Conservation (phyloP, 179 eudicot species). For the Dionaea muscipula region DNA sequence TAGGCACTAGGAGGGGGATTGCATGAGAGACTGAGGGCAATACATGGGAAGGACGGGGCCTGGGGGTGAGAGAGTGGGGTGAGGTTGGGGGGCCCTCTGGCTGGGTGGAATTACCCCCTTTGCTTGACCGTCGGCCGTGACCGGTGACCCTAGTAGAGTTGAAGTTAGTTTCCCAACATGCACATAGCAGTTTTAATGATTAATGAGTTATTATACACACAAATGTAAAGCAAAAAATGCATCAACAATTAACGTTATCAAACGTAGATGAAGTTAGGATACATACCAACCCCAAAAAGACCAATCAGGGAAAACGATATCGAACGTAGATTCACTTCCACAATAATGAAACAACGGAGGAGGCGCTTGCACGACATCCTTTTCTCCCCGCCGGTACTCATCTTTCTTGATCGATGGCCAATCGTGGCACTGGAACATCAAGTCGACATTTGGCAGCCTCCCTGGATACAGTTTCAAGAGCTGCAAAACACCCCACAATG, state of each 20-base stretch:
- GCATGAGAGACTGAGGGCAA: too few species aligned
- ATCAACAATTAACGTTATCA: neutral
- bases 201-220: too few species aligned
- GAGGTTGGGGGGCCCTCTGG: too few species aligned
- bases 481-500: slow-evolving; percentile 12
- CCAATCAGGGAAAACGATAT: slow-evolving; percentile 68
- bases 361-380: slow-evolving; percentile 1
- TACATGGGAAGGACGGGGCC: too few species aligned
- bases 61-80: too few species aligned
- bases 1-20: too few species aligned
- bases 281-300: slow-evolving; percentile 87
- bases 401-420: slow-evolving; percentile 9
- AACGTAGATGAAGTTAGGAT: too few species aligned
- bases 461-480: slow-evolving; percentile 10
- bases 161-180: too few species aligned
- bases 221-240: neutral
- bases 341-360: slow-evolving; percentile 47
- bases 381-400: neutral
- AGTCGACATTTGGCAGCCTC: slow-evolving; percentile 10
- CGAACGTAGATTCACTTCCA: slow-evolving; percentile 39
- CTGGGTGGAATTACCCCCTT: too few species aligned
- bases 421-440: slow-evolving; percentile 15
- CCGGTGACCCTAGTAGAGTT: too few species aligned
- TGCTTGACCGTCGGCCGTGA: too few species aligned
- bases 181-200: too few species aligned